Evolutionary conservation across 257 asterid genomes (phyloP), one percentile per base, ranked within the genome.

Genomic region (Orobanche coerulescens): DNA sequence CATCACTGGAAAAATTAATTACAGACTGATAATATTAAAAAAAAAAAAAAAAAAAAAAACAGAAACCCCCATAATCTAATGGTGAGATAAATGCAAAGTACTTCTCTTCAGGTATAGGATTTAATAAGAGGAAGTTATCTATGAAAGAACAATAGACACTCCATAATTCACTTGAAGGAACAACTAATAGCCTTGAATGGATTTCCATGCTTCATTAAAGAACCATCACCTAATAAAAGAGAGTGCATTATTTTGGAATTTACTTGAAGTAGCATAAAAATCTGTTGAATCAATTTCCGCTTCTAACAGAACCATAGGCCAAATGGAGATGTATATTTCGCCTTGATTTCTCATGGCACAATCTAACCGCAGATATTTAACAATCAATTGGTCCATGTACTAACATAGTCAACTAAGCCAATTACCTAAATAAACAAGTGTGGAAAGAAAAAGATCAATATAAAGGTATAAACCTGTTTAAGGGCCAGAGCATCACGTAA

Each of bases 261-360:
- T 58, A 53, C 54, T 37, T 53, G 33, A 22, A 33, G 40, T 58
- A 49, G 34, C 25, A 44, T 19, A 7, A 12, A 24, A 24, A 47
- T 19, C 14, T 37, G 55, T 44, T 31, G 20, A 58, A 26, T 51
- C 31, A 30, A 30, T 37, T 50, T 37, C 22, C 44, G 47, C 9
- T 46, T 49, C 47, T 36, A 34, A 48, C 26, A 43, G 57, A 65
- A 58, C 54, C 54, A 47, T 20, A 64, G 59, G 40, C 63, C 66
- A 14, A 42, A 16, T 66, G n/a, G 56, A 34, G 39, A 26, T 46
- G 26, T 34, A 28, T 8, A 1, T 16, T 61, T 56, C 14, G 42
- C 49, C 16, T 42, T 62, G 57, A 33, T 30, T 64, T 37, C 25
- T 11, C 54, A 51, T 10, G 53, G 53, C 54, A 65, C 43, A 64